Conservation (phyloP, 2,329 filamentous ascomycete genomes). For the Thelonectria olida region DNA sequence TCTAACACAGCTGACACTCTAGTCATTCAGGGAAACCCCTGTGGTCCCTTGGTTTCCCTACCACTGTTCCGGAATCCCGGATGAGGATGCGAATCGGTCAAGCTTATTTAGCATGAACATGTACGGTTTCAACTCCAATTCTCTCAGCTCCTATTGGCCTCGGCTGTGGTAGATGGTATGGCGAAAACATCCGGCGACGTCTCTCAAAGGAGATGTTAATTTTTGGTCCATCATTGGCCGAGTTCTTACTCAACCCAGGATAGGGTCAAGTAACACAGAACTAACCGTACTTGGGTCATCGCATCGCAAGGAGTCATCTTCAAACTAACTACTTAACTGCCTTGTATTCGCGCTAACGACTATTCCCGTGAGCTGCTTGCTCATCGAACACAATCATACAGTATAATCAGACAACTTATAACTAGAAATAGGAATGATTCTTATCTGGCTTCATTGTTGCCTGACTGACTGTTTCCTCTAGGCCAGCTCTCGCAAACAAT, state of each 20-base stretch:
- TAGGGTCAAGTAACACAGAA: no score
- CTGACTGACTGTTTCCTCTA: background rate
- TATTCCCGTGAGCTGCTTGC: no score
- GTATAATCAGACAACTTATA: background rate
- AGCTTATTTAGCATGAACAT: background rate
- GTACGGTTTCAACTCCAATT: background rate
- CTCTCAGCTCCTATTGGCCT: background rate
- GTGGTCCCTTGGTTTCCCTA: background rate
- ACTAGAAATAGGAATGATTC: background rate
- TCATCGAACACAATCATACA: no score
- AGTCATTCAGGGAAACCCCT: background rate
- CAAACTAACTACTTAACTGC: no score
- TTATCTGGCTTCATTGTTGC: background rate
- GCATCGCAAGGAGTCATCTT: no score
- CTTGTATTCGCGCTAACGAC: no score
- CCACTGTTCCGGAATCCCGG: constrained; percentile 1
- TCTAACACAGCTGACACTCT: background rate
- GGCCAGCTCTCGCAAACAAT: no score
- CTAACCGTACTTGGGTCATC: no score
- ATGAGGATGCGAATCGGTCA: background rate
- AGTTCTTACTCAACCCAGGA: no score
- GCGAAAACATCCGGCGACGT: no score
- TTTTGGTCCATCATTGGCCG: no score
- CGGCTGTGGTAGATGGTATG: background rate
- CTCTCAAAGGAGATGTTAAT: no score